Evolutionary conservation across 192 early-diverging fungal genomes (phyloP).

Genomic region (Podila epigama): DNA sequence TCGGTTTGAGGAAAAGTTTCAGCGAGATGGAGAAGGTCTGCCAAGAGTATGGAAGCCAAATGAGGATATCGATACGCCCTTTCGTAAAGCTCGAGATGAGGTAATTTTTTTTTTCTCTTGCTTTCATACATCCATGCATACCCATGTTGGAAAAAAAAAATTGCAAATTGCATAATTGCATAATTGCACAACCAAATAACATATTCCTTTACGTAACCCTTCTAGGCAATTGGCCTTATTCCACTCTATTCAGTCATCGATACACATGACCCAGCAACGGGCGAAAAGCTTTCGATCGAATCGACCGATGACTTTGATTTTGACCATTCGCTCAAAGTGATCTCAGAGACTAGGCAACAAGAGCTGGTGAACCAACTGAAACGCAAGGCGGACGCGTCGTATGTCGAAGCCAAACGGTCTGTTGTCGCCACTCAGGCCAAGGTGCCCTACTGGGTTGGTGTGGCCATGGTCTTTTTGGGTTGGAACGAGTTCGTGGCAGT

Average conservation of each 20-base stretch:
- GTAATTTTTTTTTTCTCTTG: slow-evolving; percentile 16
- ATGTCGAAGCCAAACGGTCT: slow-evolving; percentile 95
- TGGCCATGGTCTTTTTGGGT: slow-evolving; percentile 73
- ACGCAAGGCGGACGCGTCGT: slow-evolving; percentile 87
- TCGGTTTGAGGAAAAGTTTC: slow-evolving; percentile 88
- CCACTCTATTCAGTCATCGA: slow-evolving; percentile 25
- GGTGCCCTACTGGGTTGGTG: slow-evolving; percentile 89
- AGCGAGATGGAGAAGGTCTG: slow-evolving; percentile 89
- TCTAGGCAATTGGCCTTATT: slow-evolving; percentile 17
- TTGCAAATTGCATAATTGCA: too few relatives aligned
- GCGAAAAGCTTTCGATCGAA: slow-evolving; percentile 6
- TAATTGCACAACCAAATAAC: too few relatives aligned
- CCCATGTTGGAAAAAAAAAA: neutral
- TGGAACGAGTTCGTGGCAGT: slow-evolving; percentile 96
- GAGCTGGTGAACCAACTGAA: slow-evolving; percentile 82
- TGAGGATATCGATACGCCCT: slow-evolving; percentile 93
- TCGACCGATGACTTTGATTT: slow-evolving; percentile 63
- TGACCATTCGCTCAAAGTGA: slow-evolving; percentile 60
- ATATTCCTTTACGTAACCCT: too few relatives aligned
- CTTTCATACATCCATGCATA: neutral
- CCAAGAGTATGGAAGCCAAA: slow-evolving; percentile 93
- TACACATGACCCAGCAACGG: slow-evolving; percentile 17
- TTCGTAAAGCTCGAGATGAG: slow-evolving; percentile 73
- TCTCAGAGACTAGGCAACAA: slow-evolving; percentile 65
- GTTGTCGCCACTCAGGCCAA: slow-evolving; percentile 86